Evolutionary conservation across 2,329 filamentous ascomycete species (phyloP).

Genomic region (Leptographium procerum): DNA sequence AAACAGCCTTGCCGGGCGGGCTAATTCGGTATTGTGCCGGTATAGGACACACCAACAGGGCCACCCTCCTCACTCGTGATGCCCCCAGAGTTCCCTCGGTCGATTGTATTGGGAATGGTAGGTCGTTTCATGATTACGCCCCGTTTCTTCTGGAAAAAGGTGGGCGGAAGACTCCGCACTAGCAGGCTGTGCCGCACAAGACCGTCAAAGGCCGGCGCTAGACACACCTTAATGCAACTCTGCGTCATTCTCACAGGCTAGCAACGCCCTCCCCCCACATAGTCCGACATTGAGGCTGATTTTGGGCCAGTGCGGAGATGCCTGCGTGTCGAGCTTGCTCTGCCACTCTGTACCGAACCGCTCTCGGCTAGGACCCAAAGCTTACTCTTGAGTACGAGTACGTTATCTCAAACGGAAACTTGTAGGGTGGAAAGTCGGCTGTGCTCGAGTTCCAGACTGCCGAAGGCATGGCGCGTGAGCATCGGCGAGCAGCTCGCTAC

Average conservation of each 20-base stretch:
- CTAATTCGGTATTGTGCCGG: background rate
- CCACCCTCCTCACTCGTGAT: background rate
- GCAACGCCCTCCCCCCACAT: background rate
- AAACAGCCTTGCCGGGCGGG: background rate
- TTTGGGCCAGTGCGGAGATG: background rate
- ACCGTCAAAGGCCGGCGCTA: background rate
- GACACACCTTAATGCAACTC: background rate
- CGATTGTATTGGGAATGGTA: background rate
- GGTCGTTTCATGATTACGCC: background rate
- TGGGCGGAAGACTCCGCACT: background rate
- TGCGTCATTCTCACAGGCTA: background rate
- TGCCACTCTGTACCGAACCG: background rate
- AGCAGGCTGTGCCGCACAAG: background rate
- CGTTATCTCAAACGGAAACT: background rate
- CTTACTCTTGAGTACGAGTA: background rate
- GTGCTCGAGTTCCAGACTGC: background rate
- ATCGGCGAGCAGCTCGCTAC: background rate
- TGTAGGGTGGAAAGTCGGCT: background rate
- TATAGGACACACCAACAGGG: conserved; percentile 1
- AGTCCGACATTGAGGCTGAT: background rate
- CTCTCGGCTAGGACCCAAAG: background rate
- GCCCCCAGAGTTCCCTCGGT: background rate
- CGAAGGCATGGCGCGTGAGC: background rate
- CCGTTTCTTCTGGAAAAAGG: background rate
- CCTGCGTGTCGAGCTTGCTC: background rate